Percentiles rank a stretch among this genome's conserved stretches.
These are phyloP conservation scores for Candida anutae DNA, from an alignment of 1,139 yeast genomes.

Conservation along the genomic window DNA sequence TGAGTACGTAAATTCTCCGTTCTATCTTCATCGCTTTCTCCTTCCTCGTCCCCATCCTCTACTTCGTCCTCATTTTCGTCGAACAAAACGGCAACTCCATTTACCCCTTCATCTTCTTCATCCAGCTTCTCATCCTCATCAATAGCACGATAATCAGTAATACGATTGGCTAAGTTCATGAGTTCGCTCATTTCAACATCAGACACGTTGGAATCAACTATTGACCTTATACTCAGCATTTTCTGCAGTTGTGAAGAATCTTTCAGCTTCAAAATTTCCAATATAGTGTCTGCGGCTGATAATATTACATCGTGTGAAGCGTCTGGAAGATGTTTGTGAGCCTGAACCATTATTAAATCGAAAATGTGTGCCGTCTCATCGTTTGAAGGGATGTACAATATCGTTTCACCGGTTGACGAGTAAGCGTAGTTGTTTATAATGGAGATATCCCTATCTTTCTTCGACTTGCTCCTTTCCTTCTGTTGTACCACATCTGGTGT, in stretches of 20 bases:
- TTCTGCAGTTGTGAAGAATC: conserved; percentile 14
- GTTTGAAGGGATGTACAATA: conserved; percentile 18
- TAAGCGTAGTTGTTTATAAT: conserved; percentile 10
- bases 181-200: conserved; percentile 48
- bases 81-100: conserved; percentile 33
- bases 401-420: conserved; percentile 13
- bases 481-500: conserved; percentile 3
- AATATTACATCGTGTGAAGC: conserved; percentile 36
- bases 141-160: conserved; percentile 45
- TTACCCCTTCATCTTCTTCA: conserved; percentile 17
- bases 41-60: conserved; percentile 22
- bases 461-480: conserved; percentile 10
- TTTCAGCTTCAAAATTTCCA: conserved; percentile 53
- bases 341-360: conserved; percentile 23
- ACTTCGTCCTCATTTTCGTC: conserved; percentile 40
- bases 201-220: conserved; percentile 39
- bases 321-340: conserved; percentile 25
- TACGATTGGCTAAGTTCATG: conserved; percentile 39
- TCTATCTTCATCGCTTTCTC: conserved; percentile 13
- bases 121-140: conserved; percentile 18
- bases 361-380: conserved; percentile 20
- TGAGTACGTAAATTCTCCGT: conserved; percentile 11
- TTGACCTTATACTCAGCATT: conserved; percentile 29
- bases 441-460: conserved; percentile 5
- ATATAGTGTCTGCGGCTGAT: conserved; percentile 59